Evolutionary conservation across 1,139 yeast genomes (phyloP).

Genomic region (Yamadazyma membranifaciens): DNA sequence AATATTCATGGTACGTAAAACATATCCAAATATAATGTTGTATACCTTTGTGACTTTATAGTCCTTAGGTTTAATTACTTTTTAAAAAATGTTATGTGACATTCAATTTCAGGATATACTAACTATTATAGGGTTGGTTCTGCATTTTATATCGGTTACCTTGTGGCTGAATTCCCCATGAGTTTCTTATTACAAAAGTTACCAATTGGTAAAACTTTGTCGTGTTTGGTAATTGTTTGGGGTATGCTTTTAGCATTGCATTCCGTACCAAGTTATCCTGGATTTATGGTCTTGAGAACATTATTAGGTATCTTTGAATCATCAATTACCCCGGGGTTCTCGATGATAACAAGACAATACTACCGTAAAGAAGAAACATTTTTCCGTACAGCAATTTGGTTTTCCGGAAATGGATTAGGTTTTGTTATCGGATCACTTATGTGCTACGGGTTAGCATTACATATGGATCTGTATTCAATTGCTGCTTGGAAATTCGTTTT

Average conservation of each 20-base stretch:
- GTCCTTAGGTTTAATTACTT: no score
- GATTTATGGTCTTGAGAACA: slow-evolving; percentile 30
- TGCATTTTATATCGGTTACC: slow-evolving; percentile 54
- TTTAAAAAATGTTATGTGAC: no score
- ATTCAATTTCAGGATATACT: no score
- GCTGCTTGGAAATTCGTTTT: slow-evolving; percentile 34
- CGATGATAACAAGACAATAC: slow-evolving; percentile 43
- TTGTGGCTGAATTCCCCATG: slow-evolving; percentile 48
- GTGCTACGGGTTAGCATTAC: slow-evolving; percentile 21
- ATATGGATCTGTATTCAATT: slow-evolving; percentile 18
- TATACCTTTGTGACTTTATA: no score
- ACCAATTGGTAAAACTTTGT: slow-evolving; percentile 29
- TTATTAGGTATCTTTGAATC: slow-evolving; percentile 56
- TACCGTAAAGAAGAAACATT: slow-evolving; percentile 24
- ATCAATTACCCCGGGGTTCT: slow-evolving; percentile 54
- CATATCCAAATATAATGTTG: no score
- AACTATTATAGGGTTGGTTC: slow-evolving; percentile 57
- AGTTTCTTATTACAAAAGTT: slow-evolving; percentile 36
- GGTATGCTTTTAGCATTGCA: slow-evolving; percentile 28
- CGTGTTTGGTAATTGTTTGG: slow-evolving; percentile 28
- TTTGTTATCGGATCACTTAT: slow-evolving; percentile 25
- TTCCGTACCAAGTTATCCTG: slow-evolving; percentile 28
- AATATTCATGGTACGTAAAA: no score
- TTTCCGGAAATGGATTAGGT: slow-evolving; percentile 32
- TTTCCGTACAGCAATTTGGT: slow-evolving; percentile 27